Evolutionary conservation across 192 early-diverging fungal species (phyloP), one percentile per base, ranked within the genome.

Genomic region (Coemansia sp.): DNA sequence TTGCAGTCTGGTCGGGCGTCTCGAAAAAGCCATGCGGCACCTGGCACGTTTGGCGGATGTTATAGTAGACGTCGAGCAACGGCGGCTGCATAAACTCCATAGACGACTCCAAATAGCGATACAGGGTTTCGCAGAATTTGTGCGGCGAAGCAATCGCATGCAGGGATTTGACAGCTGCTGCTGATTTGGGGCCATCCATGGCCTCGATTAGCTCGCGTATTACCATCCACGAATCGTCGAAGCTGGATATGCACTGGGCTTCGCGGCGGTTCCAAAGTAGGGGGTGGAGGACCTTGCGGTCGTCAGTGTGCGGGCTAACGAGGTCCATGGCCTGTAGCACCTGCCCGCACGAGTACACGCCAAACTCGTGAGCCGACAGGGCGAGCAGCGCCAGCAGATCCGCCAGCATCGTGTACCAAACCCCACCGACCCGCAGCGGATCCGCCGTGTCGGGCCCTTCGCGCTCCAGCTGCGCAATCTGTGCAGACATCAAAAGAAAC

Each of bases 21-120:
- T 55, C 56, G 44, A 77, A 77, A 40, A 77, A 77, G n/a, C 64
- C 68, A 2, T 21, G 51, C 24, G 74, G 74, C 21, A 77, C 50
- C 5, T 22, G 27, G 24, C 64, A 67, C 5, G 60, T 62, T 33
- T 71, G 68, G 21, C 57, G 44, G 28, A 77, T 77, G 24, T 40
- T 57, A 11, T 46, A 28, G 33, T 77, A 77, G 18, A 70, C 19
- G 25, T 71, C 68, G 16, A 77, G 67, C 52, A 61, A 27, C 22
- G 74, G 74, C 27, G 56, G 48, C 18, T 64, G 59, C 30, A 77
- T 57, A 14, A 25, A 32, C 23, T 71, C 60, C 9, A 71, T n/a
- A 9, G 62, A 60, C 16, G 64, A 51, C 6, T 40, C 30, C 16
- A 77, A 27, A 54, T 70, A 77, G 27, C 23, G 18, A 12, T 22